Percentiles rank a stretch among this genome's conserved stretches.
These are phyloP conservation scores for Eucalyptus sideroxylon DNA, from an alignment of 345 rosid species.

Conservation along the genomic window DNA sequence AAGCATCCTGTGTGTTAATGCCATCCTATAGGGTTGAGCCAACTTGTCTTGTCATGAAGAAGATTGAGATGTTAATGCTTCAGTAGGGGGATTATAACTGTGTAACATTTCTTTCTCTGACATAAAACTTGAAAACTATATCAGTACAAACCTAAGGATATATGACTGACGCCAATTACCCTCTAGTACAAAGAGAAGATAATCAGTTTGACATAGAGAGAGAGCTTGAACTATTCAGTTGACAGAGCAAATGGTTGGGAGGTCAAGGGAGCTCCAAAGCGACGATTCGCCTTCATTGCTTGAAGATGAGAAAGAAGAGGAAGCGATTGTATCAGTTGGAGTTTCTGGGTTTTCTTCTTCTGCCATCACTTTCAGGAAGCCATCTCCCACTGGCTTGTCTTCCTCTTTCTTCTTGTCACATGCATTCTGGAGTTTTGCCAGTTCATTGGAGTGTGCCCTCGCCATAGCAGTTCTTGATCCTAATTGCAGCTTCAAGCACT, in stretches of 20 bases:
- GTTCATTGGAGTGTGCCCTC: not conserved
- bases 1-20: not conserved
- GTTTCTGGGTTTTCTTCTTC: conserved; percentile 1
- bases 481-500: conserved; percentile 34
- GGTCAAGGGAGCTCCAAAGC: conserved; percentile 63
- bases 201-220: not conserved
- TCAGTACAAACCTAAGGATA: not conserved
- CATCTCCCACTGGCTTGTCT: conserved; percentile 1
- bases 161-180: not conserved
- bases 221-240: conserved; percentile 6
- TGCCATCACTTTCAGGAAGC: not conserved
- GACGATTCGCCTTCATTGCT: conserved; percentile 27
- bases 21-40: not conserved
- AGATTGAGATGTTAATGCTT: not conserved
- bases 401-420: conserved; percentile 14
- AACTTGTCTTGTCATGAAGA: not conserved
- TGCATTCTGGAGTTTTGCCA: conserved; percentile 19
- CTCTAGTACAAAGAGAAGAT: not conserved
- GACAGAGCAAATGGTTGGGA: conserved; percentile 48
- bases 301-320: conserved; percentile 2
- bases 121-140: not conserved
- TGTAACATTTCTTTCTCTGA: not conserved
- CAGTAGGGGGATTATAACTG: not conserved
- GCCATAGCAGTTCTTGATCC: not conserved
- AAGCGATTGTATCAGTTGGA: not conserved